Base-by-base conservation (phyloP, 495 filamentous ascomycete genomes). In the Tuber microsphaerosporum region DNA sequence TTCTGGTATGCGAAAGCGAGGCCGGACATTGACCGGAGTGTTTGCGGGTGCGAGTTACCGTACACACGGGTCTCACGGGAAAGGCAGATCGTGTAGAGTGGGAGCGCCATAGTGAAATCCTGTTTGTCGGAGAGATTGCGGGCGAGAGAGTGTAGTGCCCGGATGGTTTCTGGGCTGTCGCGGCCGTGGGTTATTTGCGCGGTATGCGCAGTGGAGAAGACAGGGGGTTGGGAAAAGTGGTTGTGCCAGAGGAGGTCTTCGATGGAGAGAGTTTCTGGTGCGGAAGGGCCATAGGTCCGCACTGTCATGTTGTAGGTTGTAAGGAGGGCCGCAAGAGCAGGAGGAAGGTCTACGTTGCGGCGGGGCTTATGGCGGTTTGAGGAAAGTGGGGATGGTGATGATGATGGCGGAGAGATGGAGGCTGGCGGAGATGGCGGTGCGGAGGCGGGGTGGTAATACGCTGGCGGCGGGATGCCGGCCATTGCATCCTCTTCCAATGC, bases 191-290 rank as follows among this genome's bases (percentile, higher is more conserved):
- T 65, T 17, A 65, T 65, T 65, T 65, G 56, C 14, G 56, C 56
- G 26, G 56, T 65, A 26, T 65, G 56, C 3, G 31, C 56, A 34
- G 56, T 26, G 17, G 56, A 65, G 56, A 65, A 65, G 56, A 2
- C 56, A 17, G 26, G 26, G 1, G 26, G 10, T 65, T 34, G 56
- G 56, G 56, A 65, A 65, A 65, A 65, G 56, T 65, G 56, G 5
- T 65, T 65, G 56, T 65, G 56, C 56, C 56, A 65, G 56, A 65
- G 56, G 56, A 34, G 31, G 56, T 65, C 56, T 34, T 65, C 56
- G 56, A 34, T 65, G 26, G 56, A 65, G 56, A 65, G 26, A 2
- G 26, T 14, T 26, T 65, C 26, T 19, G 56, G 56, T 2, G 56
- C 56, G 26, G 26, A 65, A 26, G 56, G 56, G 14, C 56, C 56